These are phyloP conservation scores for Colletotrichum musicola DNA, from an alignment of 2,329 filamentous ascomycete genomes.

Conservation along the genomic window DNA sequence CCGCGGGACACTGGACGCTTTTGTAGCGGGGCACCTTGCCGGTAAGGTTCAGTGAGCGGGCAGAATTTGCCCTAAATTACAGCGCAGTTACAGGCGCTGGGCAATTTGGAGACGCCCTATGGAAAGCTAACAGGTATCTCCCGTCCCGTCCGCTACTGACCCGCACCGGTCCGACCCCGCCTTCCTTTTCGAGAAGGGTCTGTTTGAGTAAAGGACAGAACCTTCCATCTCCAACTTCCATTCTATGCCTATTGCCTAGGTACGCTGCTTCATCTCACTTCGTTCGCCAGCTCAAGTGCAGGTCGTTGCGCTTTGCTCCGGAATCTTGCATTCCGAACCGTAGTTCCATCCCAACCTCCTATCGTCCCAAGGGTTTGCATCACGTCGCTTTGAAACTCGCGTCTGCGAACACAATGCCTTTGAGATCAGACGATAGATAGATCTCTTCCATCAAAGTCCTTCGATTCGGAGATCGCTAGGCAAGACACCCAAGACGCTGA, in stretches of 20 bases:
- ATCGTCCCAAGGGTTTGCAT: not conserved
- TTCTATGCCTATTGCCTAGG: too few relatives aligned
- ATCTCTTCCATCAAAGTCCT: not conserved
- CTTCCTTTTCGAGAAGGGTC: slow-evolving; percentile 15
- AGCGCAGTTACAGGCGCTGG: not conserved
- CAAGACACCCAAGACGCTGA: not conserved
- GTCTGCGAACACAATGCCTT: not conserved
- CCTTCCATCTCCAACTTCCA: not conserved
- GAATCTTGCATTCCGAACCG: not conserved
- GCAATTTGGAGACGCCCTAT: not conserved
- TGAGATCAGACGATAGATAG: slow-evolving; percentile 3
- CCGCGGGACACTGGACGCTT: slow-evolving; percentile 24
- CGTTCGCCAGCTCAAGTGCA: too few relatives aligned
- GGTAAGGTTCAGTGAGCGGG: too few relatives aligned
- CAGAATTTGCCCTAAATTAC: not conserved
- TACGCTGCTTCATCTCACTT: not conserved
- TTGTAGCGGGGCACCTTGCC: not conserved
- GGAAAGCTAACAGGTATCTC: not conserved
- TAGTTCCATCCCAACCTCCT: not conserved
- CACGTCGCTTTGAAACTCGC: not conserved
- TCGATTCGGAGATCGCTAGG: too few relatives aligned
- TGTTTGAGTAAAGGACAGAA: not conserved
- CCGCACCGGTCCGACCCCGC: slow-evolving; percentile 5
- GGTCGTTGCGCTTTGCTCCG: not conserved
- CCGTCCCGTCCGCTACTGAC: too few relatives aligned